Evolutionary conservation across 1,284 basidiomycete species (phyloP).

Genomic region (Paramarasmius palmivorus): DNA sequence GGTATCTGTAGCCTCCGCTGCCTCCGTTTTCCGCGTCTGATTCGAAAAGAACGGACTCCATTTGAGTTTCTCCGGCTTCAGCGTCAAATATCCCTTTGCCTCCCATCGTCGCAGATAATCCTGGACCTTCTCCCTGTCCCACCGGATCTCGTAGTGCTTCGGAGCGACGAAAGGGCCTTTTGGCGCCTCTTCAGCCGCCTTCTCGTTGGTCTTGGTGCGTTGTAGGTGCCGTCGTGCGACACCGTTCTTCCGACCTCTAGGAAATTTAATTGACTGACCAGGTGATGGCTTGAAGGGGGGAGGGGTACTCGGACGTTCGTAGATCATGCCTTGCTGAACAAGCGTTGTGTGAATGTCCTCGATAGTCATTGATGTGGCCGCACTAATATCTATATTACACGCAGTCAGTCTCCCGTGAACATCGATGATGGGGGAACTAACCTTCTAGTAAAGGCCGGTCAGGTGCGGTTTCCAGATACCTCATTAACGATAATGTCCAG

Average conservation of each 20-base stretch:
- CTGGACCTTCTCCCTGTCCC: conserved; percentile 71
- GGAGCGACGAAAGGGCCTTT: conserved; percentile 61
- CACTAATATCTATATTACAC: conserved; percentile 72
- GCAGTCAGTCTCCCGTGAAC: conserved; percentile 16
- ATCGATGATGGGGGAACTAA: conserved; percentile 34
- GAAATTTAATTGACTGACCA: conserved; percentile 72
- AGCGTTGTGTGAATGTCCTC: conserved; percentile 87
- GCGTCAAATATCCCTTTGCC: conserved; percentile 76
- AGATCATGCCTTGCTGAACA: conserved; percentile 79
- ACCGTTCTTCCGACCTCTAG: conserved; percentile 66
- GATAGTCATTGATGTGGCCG: conserved; percentile 86
- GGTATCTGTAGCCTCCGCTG: conserved; percentile 27
- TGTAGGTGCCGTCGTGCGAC: conserved; percentile 62
- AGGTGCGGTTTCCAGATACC: conserved; percentile 70
- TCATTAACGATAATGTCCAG: conserved; percentile 92
- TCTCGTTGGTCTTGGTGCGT: conserved; percentile 53
- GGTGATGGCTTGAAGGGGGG: conserved; percentile 63
- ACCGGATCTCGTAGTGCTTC: conserved; percentile 75
- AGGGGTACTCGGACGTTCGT: conserved; percentile 49
- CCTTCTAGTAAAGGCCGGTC: conserved; percentile 73
- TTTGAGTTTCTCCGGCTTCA: conserved; percentile 86
- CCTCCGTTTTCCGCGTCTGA: conserved; percentile 40
- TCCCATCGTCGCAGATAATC: conserved; percentile 74
- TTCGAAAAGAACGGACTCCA: conserved; percentile 91
- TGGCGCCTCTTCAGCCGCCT: conserved; percentile 42